Percentiles rank a stretch among this genome's conserved stretches.
Conservation (phyloP, 805 yeast species). For the Metschnikowia kofuensis region DNA sequence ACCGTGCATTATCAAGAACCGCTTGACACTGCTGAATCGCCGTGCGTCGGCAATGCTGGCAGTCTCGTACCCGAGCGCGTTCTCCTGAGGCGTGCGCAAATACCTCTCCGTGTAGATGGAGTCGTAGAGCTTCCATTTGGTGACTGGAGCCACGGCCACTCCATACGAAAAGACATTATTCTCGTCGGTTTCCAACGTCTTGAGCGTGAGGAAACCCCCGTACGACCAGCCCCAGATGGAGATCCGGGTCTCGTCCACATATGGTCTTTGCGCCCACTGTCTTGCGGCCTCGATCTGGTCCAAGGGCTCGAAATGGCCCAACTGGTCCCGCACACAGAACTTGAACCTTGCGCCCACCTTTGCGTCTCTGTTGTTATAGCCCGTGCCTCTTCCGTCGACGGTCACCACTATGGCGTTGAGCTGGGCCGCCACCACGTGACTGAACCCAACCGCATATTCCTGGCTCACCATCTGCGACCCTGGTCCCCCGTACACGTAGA, state of each 20-base stretch:
- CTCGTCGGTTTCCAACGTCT: slow-evolving; percentile 75
- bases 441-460: slow-evolving; percentile 58
- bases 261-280: slow-evolving; percentile 57
- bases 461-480: slow-evolving; percentile 81
- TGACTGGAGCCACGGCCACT: slow-evolving; percentile 96
- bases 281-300: slow-evolving; percentile 89
- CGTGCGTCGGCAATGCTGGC: slow-evolving; percentile 57
- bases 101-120: slow-evolving; percentile 93
- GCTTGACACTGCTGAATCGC: slow-evolving; percentile 49
- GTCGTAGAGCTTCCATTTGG: slow-evolving; percentile 90
- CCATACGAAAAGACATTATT: slow-evolving; percentile 75
- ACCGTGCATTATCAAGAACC: slow-evolving; percentile 92
- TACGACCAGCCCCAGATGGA: slow-evolving; percentile 99
- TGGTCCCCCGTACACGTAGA: slow-evolving; percentile 94
- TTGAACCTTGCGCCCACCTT: slow-evolving; percentile 58
- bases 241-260: slow-evolving; percentile 63
- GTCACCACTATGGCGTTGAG: slow-evolving; percentile 84
- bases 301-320: slow-evolving; percentile 77
- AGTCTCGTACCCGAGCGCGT: slow-evolving; percentile 57
- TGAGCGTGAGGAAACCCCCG: slow-evolving; percentile 91
- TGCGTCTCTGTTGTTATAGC: slow-evolving; percentile 61
- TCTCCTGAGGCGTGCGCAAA: slow-evolving; percentile 78
- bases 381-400: slow-evolving; percentile 97
- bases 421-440: slow-evolving; percentile 73
- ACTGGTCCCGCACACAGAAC: slow-evolving; percentile 71